Base-by-base conservation (phyloP, 805 yeast species). In the Cyberlindnera euphorbiiphila region DNA sequence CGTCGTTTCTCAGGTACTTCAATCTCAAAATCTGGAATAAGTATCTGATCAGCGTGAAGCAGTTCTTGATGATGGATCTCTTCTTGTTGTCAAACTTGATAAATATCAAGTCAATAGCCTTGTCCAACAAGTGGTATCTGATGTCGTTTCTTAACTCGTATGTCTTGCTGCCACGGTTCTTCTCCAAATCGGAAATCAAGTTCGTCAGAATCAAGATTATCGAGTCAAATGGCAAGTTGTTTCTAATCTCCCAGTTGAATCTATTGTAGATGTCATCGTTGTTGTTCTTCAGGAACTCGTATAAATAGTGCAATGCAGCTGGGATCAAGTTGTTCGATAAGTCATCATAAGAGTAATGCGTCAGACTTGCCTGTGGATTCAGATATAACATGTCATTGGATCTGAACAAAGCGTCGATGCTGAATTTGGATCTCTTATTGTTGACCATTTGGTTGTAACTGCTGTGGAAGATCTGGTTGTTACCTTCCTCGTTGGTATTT, bases 141-240 rank as follows among this genome's bases (percentile, higher is more conserved):
- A 58, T 43, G 41, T 59, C 64, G 34, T 55, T 57, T 37, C 66
- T 62, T 41, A 66, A 43, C 33, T 55, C 60, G 35, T 50, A 53
- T 4, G 41, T 31, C 16, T 34, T 41, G 32, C 51, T 49, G 20
- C 57, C 50, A 10, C 57, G 48, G 40, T 63, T 62, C 38, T 51
- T 51, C 27, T 53, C 59, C 51, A 75, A 61, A 51, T 76, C 78
- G 7, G 75, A 71, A 3, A 74, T 67, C 34, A 77, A 62, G 22
- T 76, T 72, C 11, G 74, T 71, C 46, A 74, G 61, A 42, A 76
- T 58, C 36, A 76, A 53, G 11, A 76, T 71, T 12, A 77, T 66
- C 7, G 79, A 74, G 54, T 77, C 81, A 35, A 76, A 62, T 3
- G 84, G 84, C 32, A 77, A 68, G n/a, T 75, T 73, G 30, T 79